A percentile compares a stretch with the other conserved stretches of the same genome.
These are phyloP conservation scores for Suhomyces xylopsoci DNA, from an alignment of 805 yeast genomes.

Conservation along the genomic window DNA sequence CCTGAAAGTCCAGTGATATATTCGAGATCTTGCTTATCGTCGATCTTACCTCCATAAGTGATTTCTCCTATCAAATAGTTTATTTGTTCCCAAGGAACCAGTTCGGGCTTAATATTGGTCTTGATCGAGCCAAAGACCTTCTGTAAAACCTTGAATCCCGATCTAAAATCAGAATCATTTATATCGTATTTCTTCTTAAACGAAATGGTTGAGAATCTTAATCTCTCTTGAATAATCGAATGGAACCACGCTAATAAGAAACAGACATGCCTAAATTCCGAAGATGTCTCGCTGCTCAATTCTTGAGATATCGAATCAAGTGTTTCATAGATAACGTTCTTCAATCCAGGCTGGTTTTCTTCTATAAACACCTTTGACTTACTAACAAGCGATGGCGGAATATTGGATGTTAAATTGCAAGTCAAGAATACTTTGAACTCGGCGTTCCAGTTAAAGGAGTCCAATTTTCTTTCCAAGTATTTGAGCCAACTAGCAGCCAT, in stretches of 20 bases:
- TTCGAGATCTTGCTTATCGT: constrained; percentile 37
- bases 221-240: constrained; percentile 55
- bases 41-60: constrained; percentile 67
- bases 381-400: constrained; percentile 58
- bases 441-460: constrained; percentile 18
- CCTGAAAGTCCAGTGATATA: constrained; percentile 33
- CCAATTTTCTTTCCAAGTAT: constrained; percentile 47
- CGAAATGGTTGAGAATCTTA: constrained; percentile 61
- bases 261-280: constrained; percentile 46
- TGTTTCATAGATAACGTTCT: constrained; percentile 41
- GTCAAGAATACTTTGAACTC: constrained; percentile 64
- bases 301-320: constrained; percentile 21
- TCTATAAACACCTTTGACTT: constrained; percentile 53
- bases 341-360: constrained; percentile 64
- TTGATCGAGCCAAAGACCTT: constrained; percentile 28
- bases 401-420: constrained; percentile 43
- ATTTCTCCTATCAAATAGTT: constrained; percentile 49
- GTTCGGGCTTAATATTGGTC: constrained; percentile 11
- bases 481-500: constrained; percentile 65
- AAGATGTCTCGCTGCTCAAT: constrained; percentile 23
- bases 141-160: constrained; percentile 45
- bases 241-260: constrained; percentile 71
- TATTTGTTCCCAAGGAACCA: constrained; percentile 55
- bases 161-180: constrained; percentile 65
- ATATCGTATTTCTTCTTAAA: constrained; percentile 63